Evolutionary conservation across 371 early-diverging fungal species (phyloP).

Genomic region (Mucor racemosus): DNA sequence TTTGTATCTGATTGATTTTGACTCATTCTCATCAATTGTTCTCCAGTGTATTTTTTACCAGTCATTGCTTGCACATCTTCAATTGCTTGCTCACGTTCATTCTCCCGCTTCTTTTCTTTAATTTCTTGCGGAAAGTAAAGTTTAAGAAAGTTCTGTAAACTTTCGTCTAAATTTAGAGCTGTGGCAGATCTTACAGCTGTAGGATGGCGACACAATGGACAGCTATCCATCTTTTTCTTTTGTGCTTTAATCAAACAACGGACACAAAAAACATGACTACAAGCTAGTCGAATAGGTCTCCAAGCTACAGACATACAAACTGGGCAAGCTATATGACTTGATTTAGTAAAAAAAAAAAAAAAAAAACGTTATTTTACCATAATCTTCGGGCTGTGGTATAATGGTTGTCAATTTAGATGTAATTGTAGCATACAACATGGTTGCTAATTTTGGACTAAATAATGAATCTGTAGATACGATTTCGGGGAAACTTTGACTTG

Average conservation of each 20-base stretch:
- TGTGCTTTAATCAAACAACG: constrained; percentile 78
- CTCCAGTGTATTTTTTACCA: constrained; percentile 48
- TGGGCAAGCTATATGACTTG: constrained; percentile 39
- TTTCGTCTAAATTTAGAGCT: constrained; percentile 61
- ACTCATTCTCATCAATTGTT: constrained; percentile 42
- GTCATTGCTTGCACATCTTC: constrained; percentile 68
- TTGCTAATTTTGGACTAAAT: constrained; percentile 41
- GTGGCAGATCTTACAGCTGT: constrained; percentile 64
- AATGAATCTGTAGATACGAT: constrained; percentile 30
- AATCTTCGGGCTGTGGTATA: constrained; percentile 81
- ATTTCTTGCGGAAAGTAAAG: constrained; percentile 78
- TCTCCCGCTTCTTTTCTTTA: constrained; percentile 68
- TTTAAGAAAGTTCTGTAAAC: constrained; percentile 69
- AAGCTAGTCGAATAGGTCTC: constrained; percentile 75
- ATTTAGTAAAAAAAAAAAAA: too few species aligned
- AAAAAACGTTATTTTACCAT: too few species aligned
- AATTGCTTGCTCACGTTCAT: constrained; percentile 65
- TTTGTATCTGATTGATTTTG: constrained; percentile 24
- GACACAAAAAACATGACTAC: constrained; percentile 76
- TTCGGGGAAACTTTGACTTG: constrained; percentile 41
- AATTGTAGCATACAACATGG: constrained; percentile 44
- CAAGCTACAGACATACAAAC: constrained; percentile 62
- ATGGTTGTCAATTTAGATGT: constrained; percentile 56
- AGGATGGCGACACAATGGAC: constrained; percentile 73
- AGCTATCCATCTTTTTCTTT: constrained; percentile 62